These are phyloP conservation scores for Leccinum angustisporum DNA, from an alignment of 1,284 basidiomycete species.

Conservation along the genomic window DNA sequence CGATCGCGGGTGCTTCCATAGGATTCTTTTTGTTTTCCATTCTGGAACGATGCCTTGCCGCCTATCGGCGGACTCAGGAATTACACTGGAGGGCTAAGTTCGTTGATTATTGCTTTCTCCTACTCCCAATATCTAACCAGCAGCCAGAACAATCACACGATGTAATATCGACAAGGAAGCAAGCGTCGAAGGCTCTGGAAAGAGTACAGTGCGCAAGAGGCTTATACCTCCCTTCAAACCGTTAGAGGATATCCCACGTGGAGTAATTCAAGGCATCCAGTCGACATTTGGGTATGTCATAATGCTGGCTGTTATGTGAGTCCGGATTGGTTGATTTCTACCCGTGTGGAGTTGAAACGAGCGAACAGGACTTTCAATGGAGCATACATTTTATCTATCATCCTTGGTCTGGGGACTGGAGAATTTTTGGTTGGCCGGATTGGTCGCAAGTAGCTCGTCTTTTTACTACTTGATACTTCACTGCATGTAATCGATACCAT, in stretches of 20 bases:
- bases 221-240: slow-evolving; percentile 56
- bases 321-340: neutral
- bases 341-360: slow-evolving; percentile 5
- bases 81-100: slow-evolving; percentile 61
- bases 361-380: slow-evolving; percentile 68
- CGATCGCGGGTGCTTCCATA: slow-evolving; percentile 73
- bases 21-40: slow-evolving; percentile 65
- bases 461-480: neutral
- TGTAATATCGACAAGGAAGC: neutral
- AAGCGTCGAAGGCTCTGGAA: neutral
- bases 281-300: slow-evolving; percentile 56
- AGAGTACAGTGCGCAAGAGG: slow-evolving; percentile 15
- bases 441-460: slow-evolving; percentile 26
- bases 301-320: slow-evolving; percentile 76
- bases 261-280: slow-evolving; percentile 56
- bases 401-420: slow-evolving; percentile 62
- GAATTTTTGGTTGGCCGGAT: slow-evolving; percentile 65
- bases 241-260: slow-evolving; percentile 62
- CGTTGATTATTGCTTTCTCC: slow-evolving; percentile 17
- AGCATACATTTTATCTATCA: slow-evolving; percentile 63
- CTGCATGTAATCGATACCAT: neutral
- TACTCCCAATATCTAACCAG: neutral
- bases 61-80: slow-evolving; percentile 52
- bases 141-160: slow-evolving; percentile 12
- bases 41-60: slow-evolving; percentile 66